These are phyloP conservation scores for Tuber melanosporum DNA, from an alignment of 495 filamentous ascomycete genomes.

Conservation along the genomic window DNA sequence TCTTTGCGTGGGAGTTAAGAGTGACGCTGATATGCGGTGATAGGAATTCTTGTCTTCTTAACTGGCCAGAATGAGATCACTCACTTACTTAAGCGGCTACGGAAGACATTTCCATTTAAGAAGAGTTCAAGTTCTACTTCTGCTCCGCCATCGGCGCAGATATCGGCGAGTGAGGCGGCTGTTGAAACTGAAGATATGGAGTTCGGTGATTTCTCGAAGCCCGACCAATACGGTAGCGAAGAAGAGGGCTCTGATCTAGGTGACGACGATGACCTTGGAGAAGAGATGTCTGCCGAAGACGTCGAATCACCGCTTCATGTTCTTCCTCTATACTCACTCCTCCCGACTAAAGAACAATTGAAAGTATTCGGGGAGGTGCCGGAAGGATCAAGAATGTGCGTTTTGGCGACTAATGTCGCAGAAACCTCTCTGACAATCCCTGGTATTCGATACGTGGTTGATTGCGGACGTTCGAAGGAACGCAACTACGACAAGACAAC, in stretches of 20 bases:
- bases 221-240: constrained; percentile 43
- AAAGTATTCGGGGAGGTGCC: constrained; percentile 87
- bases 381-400: constrained; percentile 74
- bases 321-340: constrained; percentile 83
- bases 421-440: constrained; percentile 97
- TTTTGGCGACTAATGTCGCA: constrained; percentile 93
- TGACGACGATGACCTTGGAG: constrained; percentile 48
- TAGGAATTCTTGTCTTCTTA: constrained; percentile 85
- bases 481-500: constrained; percentile 74
- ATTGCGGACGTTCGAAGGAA: constrained; percentile 86
- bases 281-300: constrained; percentile 51
- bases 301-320: constrained; percentile 52
- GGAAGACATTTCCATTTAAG: constrained; percentile 60
- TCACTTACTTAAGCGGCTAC: constrained; percentile 67
- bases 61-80: constrained; percentile 90
- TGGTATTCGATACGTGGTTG: constrained; percentile 91
- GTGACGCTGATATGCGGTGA: constrained; percentile 11
- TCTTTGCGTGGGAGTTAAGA: not conserved
- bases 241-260: constrained; percentile 48
- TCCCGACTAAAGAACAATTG: constrained; percentile 90
- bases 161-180: constrained; percentile 70
- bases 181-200: constrained; percentile 85
- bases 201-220: constrained; percentile 54
- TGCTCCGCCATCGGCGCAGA: constrained; percentile 58
- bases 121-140: constrained; percentile 46